These are phyloP conservation scores for Heimioporus punctisporus DNA, from an alignment of 1,284 basidiomycete species.

Conservation along the genomic window DNA sequence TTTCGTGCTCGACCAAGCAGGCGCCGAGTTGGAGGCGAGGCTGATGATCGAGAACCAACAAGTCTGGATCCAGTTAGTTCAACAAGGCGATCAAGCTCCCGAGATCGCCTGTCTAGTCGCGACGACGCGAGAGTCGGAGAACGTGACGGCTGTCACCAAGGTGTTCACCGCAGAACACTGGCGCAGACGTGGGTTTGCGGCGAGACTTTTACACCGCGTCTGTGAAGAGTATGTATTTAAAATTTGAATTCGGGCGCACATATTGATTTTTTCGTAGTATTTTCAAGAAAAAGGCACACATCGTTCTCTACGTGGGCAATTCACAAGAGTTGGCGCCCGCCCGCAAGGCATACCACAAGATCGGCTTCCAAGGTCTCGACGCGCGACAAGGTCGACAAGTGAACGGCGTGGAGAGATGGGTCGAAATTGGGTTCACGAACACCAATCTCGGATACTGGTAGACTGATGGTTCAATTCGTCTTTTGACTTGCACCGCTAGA, in stretches of 20 bases:
- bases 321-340: slow-evolving; percentile 16
- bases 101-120: slow-evolving; percentile 70
- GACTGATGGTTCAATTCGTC: no score
- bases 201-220: slow-evolving; percentile 45
- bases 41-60: slow-evolving; percentile 47
- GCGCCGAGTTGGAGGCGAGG: slow-evolving; percentile 52
- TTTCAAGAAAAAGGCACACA: slow-evolving; percentile 35
- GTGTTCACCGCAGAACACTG: slow-evolving; percentile 47
- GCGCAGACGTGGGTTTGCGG: slow-evolving; percentile 45
- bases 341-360: slow-evolving; percentile 22
- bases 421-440: slow-evolving; percentile 19
- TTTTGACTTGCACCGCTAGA: no score
- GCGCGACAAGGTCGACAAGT: slow-evolving; percentile 8
- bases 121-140: slow-evolving; percentile 42
- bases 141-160: slow-evolving; percentile 50
- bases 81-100: slow-evolving; percentile 13
- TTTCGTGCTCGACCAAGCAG: slow-evolving; percentile 46
- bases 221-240: slow-evolving; percentile 37
- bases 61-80: slow-evolving; percentile 63
- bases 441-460: slow-evolving; percentile 20
- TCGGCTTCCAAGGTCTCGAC: slow-evolving; percentile 25
- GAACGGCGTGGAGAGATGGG: slow-evolving; percentile 21
- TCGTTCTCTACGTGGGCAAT: slow-evolving; percentile 54
- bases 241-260: background rate
- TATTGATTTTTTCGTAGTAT: slow-evolving; percentile 18